These are phyloP conservation scores for Chaetomium strumarium DNA, from an alignment of 2,329 filamentous ascomycete genomes.

Conservation along the genomic window DNA sequence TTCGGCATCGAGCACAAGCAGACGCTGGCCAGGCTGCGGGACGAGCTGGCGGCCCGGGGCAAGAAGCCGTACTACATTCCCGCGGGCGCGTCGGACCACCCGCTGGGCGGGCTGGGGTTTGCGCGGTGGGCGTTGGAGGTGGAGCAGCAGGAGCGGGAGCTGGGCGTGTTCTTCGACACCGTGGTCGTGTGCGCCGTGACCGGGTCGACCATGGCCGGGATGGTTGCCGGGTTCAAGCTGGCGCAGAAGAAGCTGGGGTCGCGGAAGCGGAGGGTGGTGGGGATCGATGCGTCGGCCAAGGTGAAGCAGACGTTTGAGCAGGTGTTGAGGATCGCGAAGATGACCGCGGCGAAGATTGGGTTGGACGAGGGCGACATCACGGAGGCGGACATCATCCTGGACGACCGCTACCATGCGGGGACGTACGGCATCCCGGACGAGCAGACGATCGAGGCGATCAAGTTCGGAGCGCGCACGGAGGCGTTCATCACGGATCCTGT, in stretches of 20 bases:
- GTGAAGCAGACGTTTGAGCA: constrained; percentile 57
- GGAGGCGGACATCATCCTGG: constrained; percentile 55
- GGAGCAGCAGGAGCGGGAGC: constrained; percentile 52
- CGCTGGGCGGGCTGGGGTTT: constrained; percentile 63
- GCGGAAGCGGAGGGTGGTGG: constrained; percentile 51
- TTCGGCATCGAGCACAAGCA: constrained; percentile 67
- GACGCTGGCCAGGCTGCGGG: constrained; percentile 48
- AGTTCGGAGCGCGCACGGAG: constrained; percentile 61
- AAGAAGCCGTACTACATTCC: constrained; percentile 66
- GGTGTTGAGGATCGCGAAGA: constrained; percentile 59
- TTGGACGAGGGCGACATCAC: constrained; percentile 54
- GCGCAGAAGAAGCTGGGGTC: constrained; percentile 42
- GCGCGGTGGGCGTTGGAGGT: constrained; percentile 68
- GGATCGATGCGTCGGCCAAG: constrained; percentile 60
- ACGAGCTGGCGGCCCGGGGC: constrained; percentile 47
- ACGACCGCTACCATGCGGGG: constrained; percentile 60
- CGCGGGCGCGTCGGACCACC: constrained; percentile 64
- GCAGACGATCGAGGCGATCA: constrained; percentile 61
- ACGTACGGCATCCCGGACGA: constrained; percentile 62
- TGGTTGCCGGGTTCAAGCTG: constrained; percentile 67
- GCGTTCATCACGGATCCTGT: constrained; percentile 71
- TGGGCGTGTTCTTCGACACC: constrained; percentile 61
- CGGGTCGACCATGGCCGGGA: constrained; percentile 64
- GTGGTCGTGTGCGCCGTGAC: constrained; percentile 66
- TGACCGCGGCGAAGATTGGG: constrained; percentile 58